Evolutionary conservation across 345 rosid genomes (phyloP).

Genomic region (Boechera stricta): DNA sequence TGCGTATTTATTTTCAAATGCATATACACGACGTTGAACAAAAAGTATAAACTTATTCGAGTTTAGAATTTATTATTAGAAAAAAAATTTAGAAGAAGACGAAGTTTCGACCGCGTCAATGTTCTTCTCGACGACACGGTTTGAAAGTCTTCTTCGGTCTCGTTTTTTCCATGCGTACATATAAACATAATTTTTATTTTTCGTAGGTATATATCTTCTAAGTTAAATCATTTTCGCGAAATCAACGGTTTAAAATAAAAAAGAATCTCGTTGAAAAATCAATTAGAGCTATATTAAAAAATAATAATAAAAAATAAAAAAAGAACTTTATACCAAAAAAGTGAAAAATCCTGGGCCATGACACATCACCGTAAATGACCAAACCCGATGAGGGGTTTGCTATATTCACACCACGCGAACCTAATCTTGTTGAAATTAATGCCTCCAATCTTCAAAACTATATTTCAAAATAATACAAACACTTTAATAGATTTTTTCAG

Average conservation of each 20-base stretch:
- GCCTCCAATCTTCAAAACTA: conserved; percentile 17
- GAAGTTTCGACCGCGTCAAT: conserved; percentile 26
- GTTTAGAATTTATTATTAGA: neutral
- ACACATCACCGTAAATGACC: conserved; percentile 25
- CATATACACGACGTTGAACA: conserved; percentile 3
- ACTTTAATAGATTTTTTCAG: neutral
- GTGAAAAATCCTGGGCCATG: neutral
- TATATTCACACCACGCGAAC: conserved; percentile 43
- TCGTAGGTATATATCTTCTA: neutral
- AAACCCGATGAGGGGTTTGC: conserved; percentile 3
- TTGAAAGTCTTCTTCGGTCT: conserved; percentile 17
- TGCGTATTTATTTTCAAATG: conserved; percentile 27
- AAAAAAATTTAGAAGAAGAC: conserved; percentile 2
- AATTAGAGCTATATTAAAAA: neutral
- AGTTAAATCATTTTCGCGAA: neutral
- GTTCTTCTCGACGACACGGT: conserved; percentile 31
- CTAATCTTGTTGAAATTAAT: conserved; percentile 47
- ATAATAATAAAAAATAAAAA: neutral
- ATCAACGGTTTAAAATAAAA: neutral
- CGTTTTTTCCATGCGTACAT: conserved; percentile 1
- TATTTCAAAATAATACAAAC: conserved; percentile 15
- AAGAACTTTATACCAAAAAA: neutral
- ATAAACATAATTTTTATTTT: neutral
- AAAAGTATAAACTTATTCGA: neutral
- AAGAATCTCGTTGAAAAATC: neutral